Evolutionary conservation across 805 yeast genomes (phyloP), one percentile per base, ranked within the genome.

Genomic region (Metschnikowia noctiluminum): DNA sequence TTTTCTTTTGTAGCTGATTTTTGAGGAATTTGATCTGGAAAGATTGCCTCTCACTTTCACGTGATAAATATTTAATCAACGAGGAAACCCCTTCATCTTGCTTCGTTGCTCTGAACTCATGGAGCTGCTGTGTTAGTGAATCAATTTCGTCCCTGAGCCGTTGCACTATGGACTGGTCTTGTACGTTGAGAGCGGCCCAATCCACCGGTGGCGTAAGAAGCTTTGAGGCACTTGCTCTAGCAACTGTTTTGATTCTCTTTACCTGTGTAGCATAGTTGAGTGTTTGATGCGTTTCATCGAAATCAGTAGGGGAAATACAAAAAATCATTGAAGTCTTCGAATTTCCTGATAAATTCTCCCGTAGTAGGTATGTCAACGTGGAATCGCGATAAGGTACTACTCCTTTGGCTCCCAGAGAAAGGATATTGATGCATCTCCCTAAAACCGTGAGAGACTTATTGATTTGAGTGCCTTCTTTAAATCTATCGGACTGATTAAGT

Each of bases 311-410:
- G 0, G 95, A 82, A 0, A 89, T 74, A 62, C 95, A 89, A 16
- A 94, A 94, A n/a, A 89, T 78, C 86, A 89, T 81, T 1, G 85
- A 84, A 0, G 96, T 90, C 59, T 85, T 87, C n/a, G 94, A 84
- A 60, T 87, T 86, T 1, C 96, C 96, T 1, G 94, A 89, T 35
- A 89, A 68, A 50, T 81, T 82, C 55, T 87, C 92, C 59, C 83
- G 84, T 53, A 88, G 69, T 2, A 88, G 68, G 80, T 91, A 85
- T 0, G 96, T 88, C 46, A 88, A 68, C 0, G 77, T 72, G 0
- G 95, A 86, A 56, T 88, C 96, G 53, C 96, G 71, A 58, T 84
- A 85, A 0, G 92, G 92, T 1, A 83, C 76, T 13, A 80, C 64
- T 6, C 69, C 61, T 21, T 41, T 49, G 2, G 51, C 14, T 14